phyloP scores from a whole-genome alignment of 768 basidiomycete species.

The Kwoniella botswanensis region DNA sequence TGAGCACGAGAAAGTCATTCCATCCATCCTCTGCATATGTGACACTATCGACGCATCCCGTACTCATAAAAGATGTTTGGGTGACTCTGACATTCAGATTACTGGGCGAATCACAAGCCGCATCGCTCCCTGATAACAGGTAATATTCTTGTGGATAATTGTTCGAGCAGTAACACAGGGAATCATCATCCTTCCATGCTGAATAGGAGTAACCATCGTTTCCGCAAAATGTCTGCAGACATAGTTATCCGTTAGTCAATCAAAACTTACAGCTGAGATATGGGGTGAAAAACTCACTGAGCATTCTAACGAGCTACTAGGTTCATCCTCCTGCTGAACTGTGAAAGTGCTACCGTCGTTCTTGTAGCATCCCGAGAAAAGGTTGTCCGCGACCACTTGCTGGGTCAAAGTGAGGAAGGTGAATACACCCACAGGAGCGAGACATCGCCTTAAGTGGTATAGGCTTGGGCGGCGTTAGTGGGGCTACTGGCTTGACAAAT shows the following conservation, averaged over 20 bases:
- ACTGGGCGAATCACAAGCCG: background rate
- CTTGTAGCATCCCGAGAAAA: constrained; percentile 8
- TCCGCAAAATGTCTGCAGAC: background rate
- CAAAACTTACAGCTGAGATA: background rate
- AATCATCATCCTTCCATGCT: background rate
- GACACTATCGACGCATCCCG: background rate
- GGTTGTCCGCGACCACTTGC: constrained; percentile 10
- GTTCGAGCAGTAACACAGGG: constrained; percentile 1
- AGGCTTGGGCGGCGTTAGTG: background rate
- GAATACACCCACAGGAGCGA: background rate
- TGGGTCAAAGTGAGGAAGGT: background rate
- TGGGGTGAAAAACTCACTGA: background rate
- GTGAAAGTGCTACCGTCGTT: background rate
- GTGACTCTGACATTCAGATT: background rate
- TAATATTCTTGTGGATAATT: background rate
- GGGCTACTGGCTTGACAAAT: background rate
- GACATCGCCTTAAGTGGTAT: background rate
- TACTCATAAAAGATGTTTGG: background rate
- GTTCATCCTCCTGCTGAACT: background rate
- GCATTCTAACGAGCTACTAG: background rate
- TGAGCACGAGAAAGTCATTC: background rate
- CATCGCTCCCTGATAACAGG: background rate
- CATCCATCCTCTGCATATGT: constrained; percentile 2
- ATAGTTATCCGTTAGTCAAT: background rate
- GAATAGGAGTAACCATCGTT: background rate